Percentiles rank a stretch among this genome's conserved stretches.
These are phyloP conservation scores for Cladophialophora exuberans DNA, from an alignment of 2,329 filamentous ascomycete species.

Conservation along the genomic window DNA sequence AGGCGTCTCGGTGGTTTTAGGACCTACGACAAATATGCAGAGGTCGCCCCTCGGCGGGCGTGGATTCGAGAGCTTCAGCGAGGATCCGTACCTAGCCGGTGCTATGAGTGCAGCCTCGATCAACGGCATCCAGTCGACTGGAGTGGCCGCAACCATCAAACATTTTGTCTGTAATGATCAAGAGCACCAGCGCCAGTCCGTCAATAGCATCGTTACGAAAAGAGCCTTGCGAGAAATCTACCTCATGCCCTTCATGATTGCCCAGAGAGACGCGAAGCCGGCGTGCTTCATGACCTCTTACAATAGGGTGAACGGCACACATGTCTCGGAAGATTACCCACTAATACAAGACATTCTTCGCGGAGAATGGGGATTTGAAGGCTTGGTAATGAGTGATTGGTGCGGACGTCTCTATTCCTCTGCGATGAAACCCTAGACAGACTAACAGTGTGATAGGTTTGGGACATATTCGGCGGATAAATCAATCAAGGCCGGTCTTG, in stretches of 20 bases:
- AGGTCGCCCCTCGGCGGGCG: conserved; percentile 80
- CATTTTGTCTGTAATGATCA: conserved; percentile 57
- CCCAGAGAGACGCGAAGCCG: conserved; percentile 58
- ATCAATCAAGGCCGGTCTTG: conserved; percentile 49
- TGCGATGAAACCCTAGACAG: too few species aligned
- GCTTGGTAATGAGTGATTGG: conserved; percentile 53
- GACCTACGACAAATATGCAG: conserved; percentile 80
- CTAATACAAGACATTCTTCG: conserved; percentile 48
- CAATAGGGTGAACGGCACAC: conserved; percentile 58
- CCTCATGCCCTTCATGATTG: conserved; percentile 65
- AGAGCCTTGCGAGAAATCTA: conserved; percentile 67
- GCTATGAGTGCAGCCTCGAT: conserved; percentile 73
- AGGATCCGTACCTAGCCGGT: conserved; percentile 77
- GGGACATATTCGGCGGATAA: conserved; percentile 51
- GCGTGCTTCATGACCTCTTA: conserved; percentile 64
- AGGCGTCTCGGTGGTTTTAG: conserved; percentile 73
- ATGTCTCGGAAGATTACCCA: conserved; percentile 47
- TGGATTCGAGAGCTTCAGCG: conserved; percentile 85
- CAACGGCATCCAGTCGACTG: conserved; percentile 71
- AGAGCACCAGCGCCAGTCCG: conserved; percentile 49
- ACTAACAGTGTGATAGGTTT: conserved; percentile 40
- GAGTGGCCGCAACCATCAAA: conserved; percentile 77
- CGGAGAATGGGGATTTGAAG: conserved; percentile 51
- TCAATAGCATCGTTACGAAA: conserved; percentile 49
- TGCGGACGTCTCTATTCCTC: conserved; percentile 30